Conservation (phyloP, 257 asterid species). For the Rhazya stricta region DNA sequence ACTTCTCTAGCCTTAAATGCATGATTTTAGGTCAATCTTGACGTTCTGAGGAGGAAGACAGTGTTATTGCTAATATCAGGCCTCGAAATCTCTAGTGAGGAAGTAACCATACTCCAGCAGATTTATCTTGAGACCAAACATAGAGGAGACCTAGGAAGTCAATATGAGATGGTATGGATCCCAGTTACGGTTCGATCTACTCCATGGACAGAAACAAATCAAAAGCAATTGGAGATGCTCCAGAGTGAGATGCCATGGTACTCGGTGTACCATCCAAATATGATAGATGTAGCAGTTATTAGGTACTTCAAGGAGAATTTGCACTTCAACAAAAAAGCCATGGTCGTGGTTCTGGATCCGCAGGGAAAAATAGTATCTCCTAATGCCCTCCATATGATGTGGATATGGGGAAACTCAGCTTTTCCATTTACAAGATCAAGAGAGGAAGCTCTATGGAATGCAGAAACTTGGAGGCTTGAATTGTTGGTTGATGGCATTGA, state of each 20-base stretch:
- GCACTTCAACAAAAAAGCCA: conserved; percentile 6
- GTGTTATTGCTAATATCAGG: conserved; percentile 12
- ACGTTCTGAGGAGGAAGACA: conserved; percentile 7
- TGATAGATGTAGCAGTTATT: conserved; percentile 4
- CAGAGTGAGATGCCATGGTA: conserved; percentile 12
- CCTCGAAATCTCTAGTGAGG: not conserved
- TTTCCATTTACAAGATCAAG: conserved; percentile 15
- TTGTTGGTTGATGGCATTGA: conserved; percentile 16
- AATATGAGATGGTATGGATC: conserved; percentile 3
- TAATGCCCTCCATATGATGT: conserved; percentile 20
- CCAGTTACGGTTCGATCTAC: not conserved
- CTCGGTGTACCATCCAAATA: not conserved
- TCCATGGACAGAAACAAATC: not conserved
- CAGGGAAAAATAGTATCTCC: conserved; percentile 6
- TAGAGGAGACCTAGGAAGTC: not conserved
- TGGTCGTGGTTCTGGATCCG: conserved; percentile 13
- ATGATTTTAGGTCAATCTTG: conserved; percentile 8
- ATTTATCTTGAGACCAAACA: not conserved
- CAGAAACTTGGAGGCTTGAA: conserved; percentile 15
- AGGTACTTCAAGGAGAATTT: conserved; percentile 8
- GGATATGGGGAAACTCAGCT: conserved; percentile 14
- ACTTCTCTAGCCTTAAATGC: not conserved
- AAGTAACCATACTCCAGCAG: not conserved
- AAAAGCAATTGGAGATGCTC: not conserved
- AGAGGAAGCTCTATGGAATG: conserved; percentile 19